Evolutionary conservation across 148 eudicot species (phyloP).

Genomic region (Vaccinium darrowii): DNA sequence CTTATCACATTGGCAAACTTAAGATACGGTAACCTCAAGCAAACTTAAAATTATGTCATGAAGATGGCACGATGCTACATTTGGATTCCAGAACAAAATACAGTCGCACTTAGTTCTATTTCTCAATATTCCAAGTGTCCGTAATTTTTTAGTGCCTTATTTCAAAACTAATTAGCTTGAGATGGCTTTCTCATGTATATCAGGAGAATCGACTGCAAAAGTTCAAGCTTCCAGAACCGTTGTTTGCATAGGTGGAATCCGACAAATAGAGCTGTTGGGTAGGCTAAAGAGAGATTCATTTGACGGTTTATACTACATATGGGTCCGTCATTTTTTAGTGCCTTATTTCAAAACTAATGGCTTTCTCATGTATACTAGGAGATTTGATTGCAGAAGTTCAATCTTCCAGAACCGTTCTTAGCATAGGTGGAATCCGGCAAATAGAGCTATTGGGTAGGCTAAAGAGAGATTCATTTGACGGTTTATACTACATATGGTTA

Average conservation of each 20-base stretch:
- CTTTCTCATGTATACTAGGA: conserved; percentile 32
- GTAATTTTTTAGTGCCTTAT: neutral
- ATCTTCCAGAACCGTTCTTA: conserved; percentile 81
- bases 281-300: conserved; percentile 73
- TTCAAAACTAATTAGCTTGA: neutral
- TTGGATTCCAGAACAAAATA: neutral
- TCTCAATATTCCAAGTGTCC: neutral
- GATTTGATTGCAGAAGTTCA: conserved; percentile 56
- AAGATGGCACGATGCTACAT: neutral
- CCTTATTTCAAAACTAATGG: neutral
- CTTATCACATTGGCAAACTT: neutral
- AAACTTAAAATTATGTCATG: neutral
- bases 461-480: conserved; percentile 74
- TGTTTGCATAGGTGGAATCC: conserved; percentile 72
- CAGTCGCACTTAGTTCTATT: neutral
- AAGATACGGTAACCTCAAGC: neutral
- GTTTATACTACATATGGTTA: conserved; percentile 67
- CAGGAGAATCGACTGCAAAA: conserved; percentile 60
- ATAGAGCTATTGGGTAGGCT: conserved; percentile 78
- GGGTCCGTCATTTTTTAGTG: conserved; percentile 26
- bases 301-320: conserved; percentile 65
- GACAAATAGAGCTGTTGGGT: conserved; percentile 76
- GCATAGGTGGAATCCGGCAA: conserved; percentile 71
- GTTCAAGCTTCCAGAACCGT: conserved; percentile 81
- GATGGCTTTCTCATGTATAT: neutral